Percentiles rank a stretch among this genome's conserved stretches.
Conservation (phyloP, 305 asterid genomes). For the Nicotiana rustica region DNA sequence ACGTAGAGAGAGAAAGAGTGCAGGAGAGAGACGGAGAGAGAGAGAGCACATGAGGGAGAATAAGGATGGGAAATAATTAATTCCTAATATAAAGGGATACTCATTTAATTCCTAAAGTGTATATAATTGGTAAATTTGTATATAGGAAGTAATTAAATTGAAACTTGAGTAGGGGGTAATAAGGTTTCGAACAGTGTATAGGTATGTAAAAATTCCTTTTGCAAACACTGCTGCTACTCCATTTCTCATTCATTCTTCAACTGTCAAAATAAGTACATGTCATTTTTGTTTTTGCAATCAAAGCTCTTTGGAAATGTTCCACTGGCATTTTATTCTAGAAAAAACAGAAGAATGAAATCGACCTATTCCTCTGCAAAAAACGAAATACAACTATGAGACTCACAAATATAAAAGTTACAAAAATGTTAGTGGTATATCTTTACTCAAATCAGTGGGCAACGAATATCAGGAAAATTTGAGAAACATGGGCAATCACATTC, state of each 20-base stretch:
- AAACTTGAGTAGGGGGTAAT: no score
- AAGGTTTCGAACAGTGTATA: no score
- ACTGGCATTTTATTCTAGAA: slow-evolving; percentile 3
- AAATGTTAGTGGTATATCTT: background rate
- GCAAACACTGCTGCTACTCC: background rate
- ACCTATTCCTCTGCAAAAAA: background rate
- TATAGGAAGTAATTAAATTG: no score
- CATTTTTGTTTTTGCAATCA: background rate
- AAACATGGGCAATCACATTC: background rate
- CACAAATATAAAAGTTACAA: background rate
- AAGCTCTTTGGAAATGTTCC: background rate
- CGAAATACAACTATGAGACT: background rate
- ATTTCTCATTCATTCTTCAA: background rate
- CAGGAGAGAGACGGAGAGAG: no score
- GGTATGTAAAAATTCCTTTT: no score
- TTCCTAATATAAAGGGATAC: no score
- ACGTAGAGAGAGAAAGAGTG: no score
- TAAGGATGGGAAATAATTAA: no score
- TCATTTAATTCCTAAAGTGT: no score
- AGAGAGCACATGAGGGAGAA: no score
- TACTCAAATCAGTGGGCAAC: background rate
- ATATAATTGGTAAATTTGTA: no score
- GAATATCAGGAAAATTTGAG: background rate
- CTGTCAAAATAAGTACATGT: background rate
- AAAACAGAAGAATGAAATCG: slow-evolving; percentile 1